These are phyloP conservation scores for Aspergillus sp. DNA, from an alignment of 2,329 filamentous ascomycete genomes.

Conservation along the genomic window DNA sequence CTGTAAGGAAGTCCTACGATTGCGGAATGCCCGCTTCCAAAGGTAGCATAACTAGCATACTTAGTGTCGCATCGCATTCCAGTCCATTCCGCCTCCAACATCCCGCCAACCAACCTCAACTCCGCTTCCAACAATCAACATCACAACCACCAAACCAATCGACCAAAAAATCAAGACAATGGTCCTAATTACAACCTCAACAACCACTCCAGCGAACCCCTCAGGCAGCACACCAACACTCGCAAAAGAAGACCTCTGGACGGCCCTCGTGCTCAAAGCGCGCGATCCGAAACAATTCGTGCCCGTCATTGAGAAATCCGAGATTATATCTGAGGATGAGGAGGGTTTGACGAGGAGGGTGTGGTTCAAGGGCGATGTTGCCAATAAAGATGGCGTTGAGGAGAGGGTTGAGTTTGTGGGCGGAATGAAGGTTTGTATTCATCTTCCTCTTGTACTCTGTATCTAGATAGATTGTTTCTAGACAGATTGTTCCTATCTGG, in stretches of 20 bases:
- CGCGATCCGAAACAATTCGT: conserved; percentile 42
- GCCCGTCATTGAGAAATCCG: conserved; percentile 35
- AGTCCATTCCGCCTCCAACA: too few relatives aligned
- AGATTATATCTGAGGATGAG: conserved; percentile 34
- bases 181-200: conserved; percentile 35
- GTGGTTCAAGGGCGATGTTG: conserved; percentile 16
- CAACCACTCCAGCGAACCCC: conserved; percentile 40
- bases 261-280: conserved; percentile 42
- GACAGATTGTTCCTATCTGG: too few relatives aligned
- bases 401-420: conserved; percentile 35
- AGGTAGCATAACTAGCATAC: too few relatives aligned
- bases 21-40: too few relatives aligned
- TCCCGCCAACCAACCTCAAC: too few relatives aligned
- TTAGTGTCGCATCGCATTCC: too few relatives aligned
- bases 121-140: neutral
- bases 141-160: neutral
- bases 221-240: conserved; percentile 30
- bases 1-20: too few relatives aligned
- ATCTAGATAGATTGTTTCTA: too few relatives aligned
- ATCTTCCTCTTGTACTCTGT: too few relatives aligned
- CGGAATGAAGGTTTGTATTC: conserved; percentile 30
- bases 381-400: conserved; percentile 18
- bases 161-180: conserved; percentile 15
- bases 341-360: conserved; percentile 20
- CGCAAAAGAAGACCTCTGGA: conserved; percentile 35